These are phyloP conservation scores for Sechiopsis laciniata DNA, from an alignment of 306 rosid genomes.

Conservation along the genomic window DNA sequence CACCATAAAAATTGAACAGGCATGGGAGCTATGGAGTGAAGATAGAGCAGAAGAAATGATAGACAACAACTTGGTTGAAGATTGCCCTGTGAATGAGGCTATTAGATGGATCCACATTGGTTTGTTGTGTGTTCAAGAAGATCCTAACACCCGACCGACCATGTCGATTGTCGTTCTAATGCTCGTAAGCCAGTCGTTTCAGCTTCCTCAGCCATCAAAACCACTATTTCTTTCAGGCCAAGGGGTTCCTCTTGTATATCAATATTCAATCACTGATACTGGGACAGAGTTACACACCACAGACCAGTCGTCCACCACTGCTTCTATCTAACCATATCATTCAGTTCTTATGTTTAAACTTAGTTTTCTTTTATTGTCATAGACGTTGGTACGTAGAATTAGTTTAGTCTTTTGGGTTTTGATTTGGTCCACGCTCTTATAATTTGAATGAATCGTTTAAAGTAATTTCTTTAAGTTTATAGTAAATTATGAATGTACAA, in stretches of 20 bases:
- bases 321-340: neutral
- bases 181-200: constrained; percentile 13
- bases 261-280: neutral
- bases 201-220: constrained; percentile 5
- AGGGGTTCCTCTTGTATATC: neutral
- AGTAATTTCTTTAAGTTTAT: neutral
- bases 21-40: constrained; percentile 33
- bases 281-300: neutral
- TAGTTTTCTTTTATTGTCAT: neutral
- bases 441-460: neutral
- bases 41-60: constrained; percentile 18
- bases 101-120: constrained; percentile 30
- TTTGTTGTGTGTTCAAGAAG: constrained; percentile 30
- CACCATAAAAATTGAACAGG: constrained; percentile 17
- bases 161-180: constrained; percentile 28
- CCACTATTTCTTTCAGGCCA: constrained; percentile 1
- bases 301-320: neutral
- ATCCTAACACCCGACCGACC: constrained; percentile 28
- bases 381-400: neutral
- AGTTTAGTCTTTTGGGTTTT: neutral
- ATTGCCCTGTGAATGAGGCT: constrained; percentile 23
- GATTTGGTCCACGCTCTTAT: neutral
- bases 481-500: too few relatives aligned
- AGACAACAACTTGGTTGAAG: constrained; percentile 21
- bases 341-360: neutral